phyloP scores from a whole-genome alignment of 768 basidiomycete genomes.

The Podaxis carcinomalis region DNA sequence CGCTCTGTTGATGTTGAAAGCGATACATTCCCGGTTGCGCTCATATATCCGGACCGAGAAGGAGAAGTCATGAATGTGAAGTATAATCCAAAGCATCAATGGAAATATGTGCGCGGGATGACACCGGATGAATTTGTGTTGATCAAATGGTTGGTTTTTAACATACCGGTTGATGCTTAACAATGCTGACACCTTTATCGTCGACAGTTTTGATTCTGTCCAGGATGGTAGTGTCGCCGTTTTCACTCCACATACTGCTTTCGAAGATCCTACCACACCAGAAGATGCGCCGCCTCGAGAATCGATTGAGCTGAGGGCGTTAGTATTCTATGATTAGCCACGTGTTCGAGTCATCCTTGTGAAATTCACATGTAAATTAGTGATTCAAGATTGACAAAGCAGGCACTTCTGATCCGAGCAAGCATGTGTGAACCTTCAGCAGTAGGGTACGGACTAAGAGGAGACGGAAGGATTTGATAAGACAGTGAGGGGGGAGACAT shows the following conservation, averaged over 20 bases:
- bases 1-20: constrained; percentile 31
- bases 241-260: constrained; percentile 48
- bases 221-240: constrained; percentile 36
- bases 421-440: too few relatives aligned
- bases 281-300: constrained; percentile 37
- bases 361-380: too few relatives aligned
- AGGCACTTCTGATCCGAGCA: too few relatives aligned
- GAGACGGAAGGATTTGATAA: too few relatives aligned
- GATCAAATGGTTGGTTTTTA: constrained; percentile 44
- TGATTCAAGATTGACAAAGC: too few relatives aligned
- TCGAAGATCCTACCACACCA: constrained; percentile 41
- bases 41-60: constrained; percentile 44
- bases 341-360: not conserved
- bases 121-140: constrained; percentile 44
- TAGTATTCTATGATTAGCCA: constrained; percentile 42
- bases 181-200: not conserved
- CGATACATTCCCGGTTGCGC: constrained; percentile 39
- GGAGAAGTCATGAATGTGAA: constrained; percentile 47
- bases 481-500: too few relatives aligned
- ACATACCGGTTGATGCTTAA: not conserved
- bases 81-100: constrained; percentile 42
- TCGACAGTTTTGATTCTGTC: constrained; percentile 30
- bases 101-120: constrained; percentile 47
- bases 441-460: too few relatives aligned
- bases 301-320: constrained; percentile 46